Base-by-base conservation (phyloP, 2,329 filamentous ascomycete species). In the Neonectria magnoliae region DNA sequence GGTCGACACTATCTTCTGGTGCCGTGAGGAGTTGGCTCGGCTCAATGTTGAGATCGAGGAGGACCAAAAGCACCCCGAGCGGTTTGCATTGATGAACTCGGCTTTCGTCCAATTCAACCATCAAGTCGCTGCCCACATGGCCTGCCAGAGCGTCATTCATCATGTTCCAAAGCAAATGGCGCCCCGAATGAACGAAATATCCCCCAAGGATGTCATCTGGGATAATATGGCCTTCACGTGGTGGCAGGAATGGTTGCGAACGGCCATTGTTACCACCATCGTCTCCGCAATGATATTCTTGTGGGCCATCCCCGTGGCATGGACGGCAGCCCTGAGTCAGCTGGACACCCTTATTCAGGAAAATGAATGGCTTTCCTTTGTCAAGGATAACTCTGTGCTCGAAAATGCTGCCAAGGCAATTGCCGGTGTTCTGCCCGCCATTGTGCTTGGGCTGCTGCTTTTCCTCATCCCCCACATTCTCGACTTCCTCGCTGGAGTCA, bases 71-170 rank as follows among this genome's bases (percentile, higher is more conserved):
- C 85, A 96, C 53, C 91, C 92, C 0, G 94, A 98, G 70, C 89
- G 91, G 5, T 98, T 93, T 67, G 94, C 95, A 0, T 81, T 94
- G 51, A 97, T 98, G 94, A 97, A 93, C 74, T 97, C 95, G 1
- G 96, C 96, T 0, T 99, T 99, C 72, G 94, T 99, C 66, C 96
- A 99, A 76, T 99, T 99, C 85, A 97, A 99, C 75, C 92, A 98
- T 75, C 96, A 99, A 77, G 93, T 98, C 2, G 94, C 95, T 6
- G 96, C 96, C 0, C 96, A 99, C 75, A 98, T 99, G 96, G 96
- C 95, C 62, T 98, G 94, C 76, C 96, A 99, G 77, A 90, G 93
- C 52, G 86, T 97, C 50, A 94, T 92, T 42, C 94, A 98, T 76
- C 96, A 99, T 73, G 79, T 97, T 1, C 96, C 96, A 1, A 93